Percentiles rank a stretch among this genome's conserved stretches.
phyloP scores from a whole-genome alignment of 805 yeast genomes.

The Komagataella pastoris region DNA sequence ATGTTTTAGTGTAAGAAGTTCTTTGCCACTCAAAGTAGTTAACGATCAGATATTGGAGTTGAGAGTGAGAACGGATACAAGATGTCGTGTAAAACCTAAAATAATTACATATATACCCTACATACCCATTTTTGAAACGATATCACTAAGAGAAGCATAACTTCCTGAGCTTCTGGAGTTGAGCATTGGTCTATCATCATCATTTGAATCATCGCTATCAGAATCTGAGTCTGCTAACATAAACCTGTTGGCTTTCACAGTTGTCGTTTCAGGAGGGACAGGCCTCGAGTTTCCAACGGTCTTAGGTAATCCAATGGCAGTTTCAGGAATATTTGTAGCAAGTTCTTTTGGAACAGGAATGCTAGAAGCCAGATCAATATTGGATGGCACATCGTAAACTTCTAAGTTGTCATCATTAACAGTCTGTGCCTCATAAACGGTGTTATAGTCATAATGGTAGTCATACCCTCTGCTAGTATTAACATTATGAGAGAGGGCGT shows the following conservation, averaged over 20 bases:
- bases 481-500: conserved; percentile 61
- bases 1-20: not conserved
- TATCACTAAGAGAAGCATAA: not conserved
- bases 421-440: conserved; percentile 47
- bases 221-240: conserved; percentile 1
- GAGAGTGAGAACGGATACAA: not conserved
- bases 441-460: conserved; percentile 67
- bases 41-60: not conserved
- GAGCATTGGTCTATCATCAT: conserved; percentile 1
- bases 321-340: not conserved
- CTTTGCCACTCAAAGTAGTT: not conserved
- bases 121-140: conserved; percentile 1
- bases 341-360: not conserved
- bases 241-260: not conserved
- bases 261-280: not conserved
- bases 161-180: not conserved
- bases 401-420: conserved; percentile 14
- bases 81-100: not conserved
- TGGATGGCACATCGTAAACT: conserved; percentile 23
- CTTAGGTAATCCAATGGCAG: not conserved
- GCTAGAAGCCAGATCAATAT: not conserved
- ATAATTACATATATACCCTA: not conserved
- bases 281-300: not conserved
- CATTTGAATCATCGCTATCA: not conserved
- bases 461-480: conserved; percentile 64